Evolutionary conservation across 345 rosid genomes (phyloP), one percentile per base, ranked within the genome.

Genomic region (Clausena lansium): DNA sequence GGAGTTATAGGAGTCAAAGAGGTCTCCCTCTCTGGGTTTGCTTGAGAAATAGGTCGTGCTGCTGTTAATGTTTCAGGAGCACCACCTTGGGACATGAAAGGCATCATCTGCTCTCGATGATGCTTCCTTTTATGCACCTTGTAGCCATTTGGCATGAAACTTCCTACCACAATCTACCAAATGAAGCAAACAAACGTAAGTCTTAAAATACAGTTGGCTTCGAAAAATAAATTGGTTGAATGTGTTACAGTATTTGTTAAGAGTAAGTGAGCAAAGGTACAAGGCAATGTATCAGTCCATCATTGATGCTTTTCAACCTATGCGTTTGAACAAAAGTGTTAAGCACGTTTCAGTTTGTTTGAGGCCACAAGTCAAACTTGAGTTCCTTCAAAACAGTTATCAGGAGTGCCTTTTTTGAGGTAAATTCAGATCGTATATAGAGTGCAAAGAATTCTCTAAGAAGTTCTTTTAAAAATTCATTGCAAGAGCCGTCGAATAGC

Each of bases 151-250:
- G 87, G 90, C 85, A 67, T 76, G 88, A 86, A 91, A 85, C 91
- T 91, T 41, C 92, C 96, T 17, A 88, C 73, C 70, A 90, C 90
- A 78, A 90, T 82, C 96, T 91, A 45, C 27, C 38, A 81, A 62
- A 80, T 10, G 52, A 41, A 73, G 58, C 39, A 39, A 36, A 74
- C 27, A 28, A 36, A 36, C 11, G 36, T 10, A 47, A 27, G 57
- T 54, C 73, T 65, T 19, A 45, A 25, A 69, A 41, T 0, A 67
- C 28, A 10, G 28, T 67, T 15, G 36, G 67, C 33, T 62, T 41
- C 28, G 19, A 5, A 45, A 33, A 5, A 28, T 9, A 8, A 54
- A 58, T 0, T 39, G 55, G 14, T 33, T 73, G 30, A 35, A 30
- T 5, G 13, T 57, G 36, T 62, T 8, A 17, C 6, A 50, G 59